A percentile compares a stretch with the other conserved stretches of the same genome.
These are phyloP conservation scores for Fusarium torreyae DNA, from an alignment of 2,329 filamentous ascomycete genomes.

Conservation along the genomic window DNA sequence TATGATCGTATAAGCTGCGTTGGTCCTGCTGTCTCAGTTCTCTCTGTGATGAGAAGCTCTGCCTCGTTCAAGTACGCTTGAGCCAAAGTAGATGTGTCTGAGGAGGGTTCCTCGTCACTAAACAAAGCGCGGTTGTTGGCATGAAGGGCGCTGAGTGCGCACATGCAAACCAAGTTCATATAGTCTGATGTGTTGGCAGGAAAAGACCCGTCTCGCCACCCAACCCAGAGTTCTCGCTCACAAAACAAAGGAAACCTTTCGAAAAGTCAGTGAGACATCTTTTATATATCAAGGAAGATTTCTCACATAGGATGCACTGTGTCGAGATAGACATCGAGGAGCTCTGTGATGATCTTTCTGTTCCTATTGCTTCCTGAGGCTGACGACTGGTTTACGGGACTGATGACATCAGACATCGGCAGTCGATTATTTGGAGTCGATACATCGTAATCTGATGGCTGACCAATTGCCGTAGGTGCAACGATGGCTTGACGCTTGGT, in stretches of 20 bases:
- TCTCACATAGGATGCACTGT: neutral
- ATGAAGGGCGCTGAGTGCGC: conserved; percentile 3
- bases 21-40: neutral
- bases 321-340: neutral
- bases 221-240: conserved; percentile 3
- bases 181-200: neutral
- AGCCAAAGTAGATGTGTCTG: neutral
- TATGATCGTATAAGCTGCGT: neutral
- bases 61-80: neutral
- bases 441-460: neutral
- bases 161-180: conserved; percentile 8
- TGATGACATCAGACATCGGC: neutral
- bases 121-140: conserved; percentile 3
- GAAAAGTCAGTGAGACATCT: neutral
- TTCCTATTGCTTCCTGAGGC: neutral
- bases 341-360: neutral
- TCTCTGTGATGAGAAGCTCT: neutral
- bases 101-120: neutral
- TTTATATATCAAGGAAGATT: neutral
- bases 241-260: neutral
- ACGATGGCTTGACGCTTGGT: neutral
- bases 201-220: neutral
- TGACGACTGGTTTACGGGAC: neutral
- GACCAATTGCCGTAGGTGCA: neutral
- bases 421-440: neutral